Evolutionary conservation across 768 basidiomycete species (phyloP).

Genomic region (Holtermanniella nyarrowii): DNA sequence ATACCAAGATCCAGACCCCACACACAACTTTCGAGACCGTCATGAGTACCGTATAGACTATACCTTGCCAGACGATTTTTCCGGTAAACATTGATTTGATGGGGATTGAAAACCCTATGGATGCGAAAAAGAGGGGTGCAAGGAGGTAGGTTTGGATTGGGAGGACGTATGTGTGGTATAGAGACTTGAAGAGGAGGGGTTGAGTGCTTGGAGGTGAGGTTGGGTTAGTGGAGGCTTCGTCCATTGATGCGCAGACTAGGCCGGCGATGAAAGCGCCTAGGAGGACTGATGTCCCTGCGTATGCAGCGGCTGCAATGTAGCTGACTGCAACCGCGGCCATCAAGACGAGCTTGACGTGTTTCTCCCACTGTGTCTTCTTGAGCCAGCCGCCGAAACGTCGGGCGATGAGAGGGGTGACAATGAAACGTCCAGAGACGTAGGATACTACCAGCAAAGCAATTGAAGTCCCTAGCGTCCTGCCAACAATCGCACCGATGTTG

Average conservation of each 20-base stretch:
- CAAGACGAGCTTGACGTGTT: slow-evolving; percentile 33
- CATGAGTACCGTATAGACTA: slow-evolving; percentile 55
- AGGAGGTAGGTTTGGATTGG: slow-evolving; percentile 46
- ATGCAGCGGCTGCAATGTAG: slow-evolving; percentile 47
- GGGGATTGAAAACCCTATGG: slow-evolving; percentile 53
- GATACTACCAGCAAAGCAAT: slow-evolving; percentile 46
- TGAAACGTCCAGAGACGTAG: not conserved
- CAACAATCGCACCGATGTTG: slow-evolving; percentile 39
- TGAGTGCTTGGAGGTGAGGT: not conserved
- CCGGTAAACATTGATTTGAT: slow-evolving; percentile 45
- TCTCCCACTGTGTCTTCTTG: not conserved
- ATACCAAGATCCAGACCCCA: slow-evolving; percentile 45
- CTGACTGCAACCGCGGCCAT: slow-evolving; percentile 44
- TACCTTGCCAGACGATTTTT: slow-evolving; percentile 48
- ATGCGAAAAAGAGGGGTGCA: slow-evolving; percentile 57
- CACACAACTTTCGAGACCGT: slow-evolving; percentile 48
- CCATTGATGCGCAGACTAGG: slow-evolving; percentile 44
- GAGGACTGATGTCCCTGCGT: slow-evolving; percentile 53
- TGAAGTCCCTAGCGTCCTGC: slow-evolving; percentile 52
- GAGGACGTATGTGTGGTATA: slow-evolving; percentile 42
- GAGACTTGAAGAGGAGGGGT: not conserved
- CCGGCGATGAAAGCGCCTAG: slow-evolving; percentile 58
- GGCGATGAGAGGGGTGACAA: not conserved
- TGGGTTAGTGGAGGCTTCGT: slow-evolving; percentile 2
- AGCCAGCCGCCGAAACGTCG: not conserved